Evolutionary conservation across 2,329 filamentous ascomycete species (phyloP), one percentile per base, ranked within the genome.

Genomic region (Colletotrichum sansevieriae): DNA sequence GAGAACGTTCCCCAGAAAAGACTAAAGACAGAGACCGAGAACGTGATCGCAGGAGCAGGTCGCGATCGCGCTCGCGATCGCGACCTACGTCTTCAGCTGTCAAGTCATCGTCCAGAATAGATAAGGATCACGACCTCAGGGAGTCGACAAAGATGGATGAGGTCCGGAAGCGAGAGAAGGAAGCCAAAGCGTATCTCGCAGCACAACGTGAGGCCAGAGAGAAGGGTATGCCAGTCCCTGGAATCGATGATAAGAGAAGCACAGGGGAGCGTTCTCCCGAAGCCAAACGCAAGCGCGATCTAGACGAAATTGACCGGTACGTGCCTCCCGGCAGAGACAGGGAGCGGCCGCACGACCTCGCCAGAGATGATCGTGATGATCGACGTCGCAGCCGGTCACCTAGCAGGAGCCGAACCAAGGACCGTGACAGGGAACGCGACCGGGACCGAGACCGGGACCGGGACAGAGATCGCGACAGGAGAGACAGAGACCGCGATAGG

Each of bases 131-230:
- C 56, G 81, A 84, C n/a, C 83, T 83, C 46, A 79, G 83, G 29
- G 86, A 88, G 72, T 83, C 83, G 15, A 87, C 87, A 83, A 90
- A 90, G 75, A 84, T 86, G 71, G 85, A 86, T 66, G 87, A 90
- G 73, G 87, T 89, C 61, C 87, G 84, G 75, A 87, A 88, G 75
- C 84, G 88, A 58, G 88, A 90, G 75, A 85, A 85, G 71, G 88
- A 90, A 76, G 89, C 89, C 44, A 90, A 89, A 75, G 87, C 87
- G 4, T 91, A 90, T 72, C 79, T 90, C 43, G 87, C 87, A 7
- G 87, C 87, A 3, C 87, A 89, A 72, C 85, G 87, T 70, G 87
- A 90, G 72, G 88, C 88, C 37, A 83, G 86, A 35, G 83, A 84
- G 55, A 90, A 90, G 74, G 87, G 87, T 9, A 76, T 88, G 46